Conservation (phyloP, 495 filamentous ascomycete species). For the Penicillium cosmopolitanum region DNA sequence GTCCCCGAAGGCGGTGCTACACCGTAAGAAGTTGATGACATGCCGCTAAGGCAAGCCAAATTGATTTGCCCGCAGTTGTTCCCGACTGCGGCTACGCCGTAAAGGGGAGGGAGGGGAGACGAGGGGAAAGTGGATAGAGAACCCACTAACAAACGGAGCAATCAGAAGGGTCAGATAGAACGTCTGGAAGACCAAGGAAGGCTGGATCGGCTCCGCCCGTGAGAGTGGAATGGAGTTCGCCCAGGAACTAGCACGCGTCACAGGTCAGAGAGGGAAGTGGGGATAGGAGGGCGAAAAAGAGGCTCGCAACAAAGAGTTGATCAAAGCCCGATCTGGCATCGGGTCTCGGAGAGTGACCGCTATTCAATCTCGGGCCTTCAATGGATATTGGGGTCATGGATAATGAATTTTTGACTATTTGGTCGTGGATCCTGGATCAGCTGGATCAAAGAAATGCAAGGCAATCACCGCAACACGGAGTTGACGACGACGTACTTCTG, state of each 20-base stretch:
- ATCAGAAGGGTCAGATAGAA: constrained; percentile 25
- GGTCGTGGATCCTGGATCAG: background rate
- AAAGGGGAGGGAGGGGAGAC: constrained; percentile 12
- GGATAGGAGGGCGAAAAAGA: constrained; percentile 11
- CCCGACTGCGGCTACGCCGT: constrained; percentile 22
- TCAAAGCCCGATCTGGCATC: constrained; percentile 19
- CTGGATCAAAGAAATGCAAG: constrained; percentile 2
- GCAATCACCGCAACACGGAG: background rate
- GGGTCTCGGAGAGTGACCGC: constrained; percentile 28
- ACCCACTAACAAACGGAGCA: constrained; percentile 6
- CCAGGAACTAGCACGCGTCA: constrained; percentile 19
- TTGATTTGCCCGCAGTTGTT: constrained; percentile 27
- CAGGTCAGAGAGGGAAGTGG: constrained; percentile 21
- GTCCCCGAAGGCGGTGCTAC: constrained; percentile 20
- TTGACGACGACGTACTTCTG: constrained; percentile 2
- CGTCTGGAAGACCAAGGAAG: constrained; percentile 35
- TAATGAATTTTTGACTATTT: background rate
- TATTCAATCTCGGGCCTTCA: constrained; percentile 3
- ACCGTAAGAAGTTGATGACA: constrained; percentile 35
- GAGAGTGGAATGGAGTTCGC: constrained; percentile 10
- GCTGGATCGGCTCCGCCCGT: constrained; percentile 24
- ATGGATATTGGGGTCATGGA: background rate
- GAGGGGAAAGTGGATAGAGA: constrained; percentile 1
- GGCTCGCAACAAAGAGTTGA: constrained; percentile 23
- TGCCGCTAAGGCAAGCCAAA: constrained; percentile 35